Base-by-base conservation (phyloP, 805 yeast species). In the Metschnikowia peoriensis region DNA sequence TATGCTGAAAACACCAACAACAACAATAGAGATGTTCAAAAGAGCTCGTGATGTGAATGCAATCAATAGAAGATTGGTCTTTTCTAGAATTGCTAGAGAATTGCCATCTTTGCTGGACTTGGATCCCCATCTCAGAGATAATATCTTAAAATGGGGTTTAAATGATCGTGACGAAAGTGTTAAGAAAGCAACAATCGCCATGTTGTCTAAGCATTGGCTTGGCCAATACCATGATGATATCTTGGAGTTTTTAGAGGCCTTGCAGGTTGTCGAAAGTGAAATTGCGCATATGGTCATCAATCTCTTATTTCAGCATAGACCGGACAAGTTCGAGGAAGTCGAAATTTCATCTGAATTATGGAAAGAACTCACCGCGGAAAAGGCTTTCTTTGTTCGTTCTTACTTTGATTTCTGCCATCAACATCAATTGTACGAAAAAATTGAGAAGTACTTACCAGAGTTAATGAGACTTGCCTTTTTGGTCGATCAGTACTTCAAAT, bases 131-230 rank as follows among this genome's bases (percentile, higher is more conserved):
- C 73, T 80, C 46, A 73, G 97, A 41, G 93, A 88, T 52, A 78
- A 80, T 50, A 66, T 94, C 27, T 73, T 94, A 17, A 75, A 78
- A 41, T 88, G 96, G 90, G 98, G 99, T 3, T 75, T 93, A 47
- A 83, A 82, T 55, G 99, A 93, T 68, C 81, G 97, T 58, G 97
- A 92, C 57, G 82, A 77, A 5, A 59, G 75, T 6, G 97, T 94
- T 1, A 73, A 82, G 57, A 73, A 72, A 28, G 93, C 97, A 0
- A 90, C 97, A 6, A 69, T 78, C 1, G 80, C 81, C 56, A 79
- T 91, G 83, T 75, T 94, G 43, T 78, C 88, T 2, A 70, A 73
- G 28, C 78, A 78, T 42, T 94, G 98, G 98, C 77, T 88, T 47
- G 80, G 80, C 28, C 73, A 79, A 6, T 79, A 85, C 16, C 78